These are phyloP conservation scores for Carex parvula DNA, from an alignment of 176 grass and related monocot genomes.

Conservation along the genomic window DNA sequence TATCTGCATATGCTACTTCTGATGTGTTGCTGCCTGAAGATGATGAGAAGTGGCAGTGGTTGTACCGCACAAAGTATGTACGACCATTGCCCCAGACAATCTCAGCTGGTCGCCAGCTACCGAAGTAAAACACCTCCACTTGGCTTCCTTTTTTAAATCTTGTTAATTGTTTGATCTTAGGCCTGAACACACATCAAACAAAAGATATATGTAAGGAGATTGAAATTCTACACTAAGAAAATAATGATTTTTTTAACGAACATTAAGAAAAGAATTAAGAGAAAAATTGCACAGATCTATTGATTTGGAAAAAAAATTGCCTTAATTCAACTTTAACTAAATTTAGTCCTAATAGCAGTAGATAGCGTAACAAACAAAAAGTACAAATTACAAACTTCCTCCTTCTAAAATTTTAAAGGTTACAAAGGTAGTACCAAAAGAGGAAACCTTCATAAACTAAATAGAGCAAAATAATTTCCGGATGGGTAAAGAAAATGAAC, in stretches of 20 bases:
- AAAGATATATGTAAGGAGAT: background rate
- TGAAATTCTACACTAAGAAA: background rate
- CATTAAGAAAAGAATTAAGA: background rate
- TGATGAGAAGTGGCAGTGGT: background rate
- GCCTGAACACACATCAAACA: background rate
- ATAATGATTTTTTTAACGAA: background rate
- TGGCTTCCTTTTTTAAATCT: slow-evolving; percentile 40
- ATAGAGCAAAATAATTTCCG: background rate
- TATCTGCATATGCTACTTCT: background rate
- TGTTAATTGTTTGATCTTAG: slow-evolving; percentile 3
- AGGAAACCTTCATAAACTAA: slow-evolving; percentile 3
- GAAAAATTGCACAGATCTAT: background rate
- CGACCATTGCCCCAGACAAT: slow-evolving; percentile 60
- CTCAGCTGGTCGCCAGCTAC: slow-evolving; percentile 50
- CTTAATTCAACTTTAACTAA: background rate
- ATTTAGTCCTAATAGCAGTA: background rate
- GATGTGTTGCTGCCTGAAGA: background rate
- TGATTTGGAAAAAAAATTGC: background rate
- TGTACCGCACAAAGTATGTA: slow-evolving; percentile 49
- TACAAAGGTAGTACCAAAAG: background rate
- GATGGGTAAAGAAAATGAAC: background rate
- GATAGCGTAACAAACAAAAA: background rate
- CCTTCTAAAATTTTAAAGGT: slow-evolving; percentile 1
- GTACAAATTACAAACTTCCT: background rate
- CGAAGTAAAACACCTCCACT: slow-evolving; percentile 47